Evolutionary conservation across 1,139 yeast species (phyloP), one percentile per base, ranked within the genome.

Genomic region (Yamadazyma pseudoaaseri): DNA sequence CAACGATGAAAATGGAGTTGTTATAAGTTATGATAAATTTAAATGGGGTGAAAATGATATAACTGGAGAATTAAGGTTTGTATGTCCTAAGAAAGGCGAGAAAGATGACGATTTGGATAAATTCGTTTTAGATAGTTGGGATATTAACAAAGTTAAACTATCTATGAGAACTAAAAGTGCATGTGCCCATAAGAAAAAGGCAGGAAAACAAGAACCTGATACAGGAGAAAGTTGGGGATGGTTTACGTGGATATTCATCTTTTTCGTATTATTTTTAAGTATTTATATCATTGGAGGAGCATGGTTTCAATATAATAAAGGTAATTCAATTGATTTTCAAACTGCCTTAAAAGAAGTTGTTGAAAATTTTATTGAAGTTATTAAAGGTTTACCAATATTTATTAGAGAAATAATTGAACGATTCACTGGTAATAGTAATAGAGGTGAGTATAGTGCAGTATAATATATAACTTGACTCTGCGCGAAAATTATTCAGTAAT

Each of bases 401-500:
- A 52, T 77, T 22, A 72, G 69, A 42, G 96, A 89, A 57, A 72
- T 89, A 4, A 64, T 79, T 27, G 77, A 76, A 38, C 86, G 81
- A 46, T 68, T 90, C 42, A 73, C 87, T 16, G 86, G 94, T n/a
- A 65, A 70, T 42, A 58, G 70, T 30, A 71, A 71, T 48, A 76
- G 96, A 54, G 95, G 95, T 12, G 97, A 95, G 20, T 89, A 89
- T 56, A 82, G 94, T 55, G 97, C 97, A 21, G 95, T 89, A 7
- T 89, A 67, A 59, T 16, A 7, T 6, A 22, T 7, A 22, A 12
- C n/a, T 22, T 14, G 16, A 25, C 27, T 25, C 29, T 18, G 13
- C 27, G 27, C 27, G 17, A 30, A 30, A 23, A n/a, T 17, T 16
- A 14, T 16, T 9, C 7, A 8, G 9, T 24, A 23, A 42, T 42